A percentile compares a stretch with the other conserved stretches of the same genome.
phyloP scores from a whole-genome alignment of 805 yeast species.

The Ogataea ramenticola region DNA sequence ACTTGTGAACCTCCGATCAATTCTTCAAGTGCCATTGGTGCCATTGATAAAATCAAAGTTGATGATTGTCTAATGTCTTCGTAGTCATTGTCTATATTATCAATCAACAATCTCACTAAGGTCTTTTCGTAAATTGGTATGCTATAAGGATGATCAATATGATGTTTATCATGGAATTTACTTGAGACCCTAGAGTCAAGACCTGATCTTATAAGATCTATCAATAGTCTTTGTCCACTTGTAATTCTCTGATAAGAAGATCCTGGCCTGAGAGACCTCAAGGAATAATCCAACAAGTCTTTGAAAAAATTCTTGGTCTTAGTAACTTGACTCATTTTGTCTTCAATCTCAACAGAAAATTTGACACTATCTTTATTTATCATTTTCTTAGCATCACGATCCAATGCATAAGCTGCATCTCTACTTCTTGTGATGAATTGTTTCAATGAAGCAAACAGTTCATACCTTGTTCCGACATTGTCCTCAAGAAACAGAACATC shows the following conservation, averaged over 20 bases:
- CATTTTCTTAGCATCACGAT: conserved; percentile 43
- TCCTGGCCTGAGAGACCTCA: conserved; percentile 42
- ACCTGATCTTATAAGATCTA: conserved; percentile 44
- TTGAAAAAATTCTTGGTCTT: conserved; percentile 31
- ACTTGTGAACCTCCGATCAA: conserved; percentile 6
- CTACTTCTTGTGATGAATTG: conserved; percentile 58
- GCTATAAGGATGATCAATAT: conserved; percentile 41
- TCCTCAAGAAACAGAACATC: conserved; percentile 54
- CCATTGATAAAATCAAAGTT: conserved; percentile 35
- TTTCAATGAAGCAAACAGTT: conserved; percentile 53
- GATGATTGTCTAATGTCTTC: conserved; percentile 65
- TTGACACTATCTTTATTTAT: conserved; percentile 22
- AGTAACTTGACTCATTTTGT: conserved; percentile 24
- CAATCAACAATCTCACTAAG: conserved; percentile 44
- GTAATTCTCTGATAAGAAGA: conserved; percentile 47
- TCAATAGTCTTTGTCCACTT: conserved; percentile 41
- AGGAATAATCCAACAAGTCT: conserved; percentile 27
- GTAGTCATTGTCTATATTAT: conserved; percentile 61
- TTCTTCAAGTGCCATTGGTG: conserved; percentile 29
- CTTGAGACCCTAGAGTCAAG: conserved; percentile 39
- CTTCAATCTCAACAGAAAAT: conserved; percentile 33
- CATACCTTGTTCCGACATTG: conserved; percentile 62
- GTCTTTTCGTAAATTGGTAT: conserved; percentile 33
- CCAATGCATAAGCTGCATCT: conserved; percentile 56
- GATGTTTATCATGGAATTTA: conserved; percentile 30